Conservation (phyloP, 1,284 basidiomycete genomes). For the Ceratobasidium sp. region DNA sequence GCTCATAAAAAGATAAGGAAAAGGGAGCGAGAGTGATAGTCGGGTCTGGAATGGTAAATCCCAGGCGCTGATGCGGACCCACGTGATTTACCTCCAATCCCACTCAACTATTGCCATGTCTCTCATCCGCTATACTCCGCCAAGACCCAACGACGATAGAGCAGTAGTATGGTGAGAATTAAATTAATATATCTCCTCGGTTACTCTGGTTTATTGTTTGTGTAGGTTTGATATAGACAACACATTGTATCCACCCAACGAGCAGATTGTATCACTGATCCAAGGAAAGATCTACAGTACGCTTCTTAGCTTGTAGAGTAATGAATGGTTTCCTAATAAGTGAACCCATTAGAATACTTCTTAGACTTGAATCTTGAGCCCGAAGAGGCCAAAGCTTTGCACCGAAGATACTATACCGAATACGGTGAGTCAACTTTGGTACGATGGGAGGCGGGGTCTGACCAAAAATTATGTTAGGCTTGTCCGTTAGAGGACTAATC, state of each 20-base stretch:
- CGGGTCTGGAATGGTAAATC: neutral
- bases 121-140: constrained; percentile 25
- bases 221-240: constrained; percentile 84
- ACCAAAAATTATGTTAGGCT: constrained; percentile 60
- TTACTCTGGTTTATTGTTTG: neutral
- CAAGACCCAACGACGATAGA: constrained; percentile 17
- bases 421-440: constrained; percentile 38
- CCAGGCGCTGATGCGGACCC: constrained; percentile 16
- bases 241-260: constrained; percentile 78
- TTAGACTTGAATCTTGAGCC: constrained; percentile 69
- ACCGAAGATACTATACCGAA: constrained; percentile 72
- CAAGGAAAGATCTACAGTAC: constrained; percentile 76
- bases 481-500: constrained; percentile 83
- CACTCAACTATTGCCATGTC: constrained; percentile 25
- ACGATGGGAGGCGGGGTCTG: constrained; percentile 13
- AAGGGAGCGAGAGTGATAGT: constrained; percentile 14
- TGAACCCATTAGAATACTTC: constrained; percentile 69
- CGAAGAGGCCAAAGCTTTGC: constrained; percentile 74
- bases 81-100: constrained; percentile 9
- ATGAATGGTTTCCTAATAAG: neutral
- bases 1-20: constrained; percentile 15
- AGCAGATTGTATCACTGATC: constrained; percentile 80
- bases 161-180: constrained; percentile 11
- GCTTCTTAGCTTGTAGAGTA: constrained; percentile 37
- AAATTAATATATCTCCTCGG: neutral